These are phyloP conservation scores for Marasmius sp. DNA, from an alignment of 1,284 basidiomycete genomes.

Conservation along the genomic window DNA sequence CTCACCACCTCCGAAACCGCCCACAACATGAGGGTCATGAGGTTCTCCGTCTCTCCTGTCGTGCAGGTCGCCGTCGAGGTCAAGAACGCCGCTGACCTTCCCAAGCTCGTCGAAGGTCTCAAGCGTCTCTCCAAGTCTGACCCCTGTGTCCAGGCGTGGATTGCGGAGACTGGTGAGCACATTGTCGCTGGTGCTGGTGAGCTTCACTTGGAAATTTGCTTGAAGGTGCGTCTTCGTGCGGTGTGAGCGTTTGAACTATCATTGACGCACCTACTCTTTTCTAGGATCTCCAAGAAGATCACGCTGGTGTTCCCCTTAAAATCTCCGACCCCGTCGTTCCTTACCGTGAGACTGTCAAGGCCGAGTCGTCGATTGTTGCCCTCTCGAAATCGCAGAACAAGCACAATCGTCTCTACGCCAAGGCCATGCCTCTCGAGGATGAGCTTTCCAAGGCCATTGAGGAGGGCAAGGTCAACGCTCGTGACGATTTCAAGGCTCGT, in stretches of 20 bases:
- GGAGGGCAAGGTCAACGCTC: conserved; percentile 80
- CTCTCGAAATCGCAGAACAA: conserved; percentile 99
- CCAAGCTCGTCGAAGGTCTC: conserved; percentile 99
- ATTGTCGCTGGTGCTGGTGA: conserved; percentile 99
- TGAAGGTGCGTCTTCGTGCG: conserved; percentile 66
- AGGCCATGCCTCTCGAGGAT: conserved; percentile 92
- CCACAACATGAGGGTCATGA: conserved; percentile 99
- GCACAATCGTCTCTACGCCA: conserved; percentile 98
- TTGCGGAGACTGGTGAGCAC: conserved; percentile 92
- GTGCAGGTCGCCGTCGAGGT: conserved; percentile 99
- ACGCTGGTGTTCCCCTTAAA: conserved; percentile 99
- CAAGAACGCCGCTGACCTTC: conserved; percentile 98
- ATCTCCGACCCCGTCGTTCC: conserved; percentile 98
- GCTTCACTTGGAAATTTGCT: conserved; percentile 98
- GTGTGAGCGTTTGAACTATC: neutral
- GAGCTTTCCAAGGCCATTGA: conserved; percentile 95
- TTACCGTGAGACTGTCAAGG: conserved; percentile 97
- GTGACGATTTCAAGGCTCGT: conserved; percentile 98
- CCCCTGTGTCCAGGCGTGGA: conserved; percentile 98
- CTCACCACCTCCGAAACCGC: conserved; percentile 97
- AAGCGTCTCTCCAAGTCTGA: conserved; percentile 99
- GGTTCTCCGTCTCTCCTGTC: conserved; percentile 99
- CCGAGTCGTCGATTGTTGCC: conserved; percentile 94
- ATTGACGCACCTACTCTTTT: conserved; percentile 1
- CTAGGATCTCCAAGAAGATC: conserved; percentile 98